Conservation (phyloP, 225 moss, liverwort and hornwort genomes). For the Polytrichum formosum region DNA sequence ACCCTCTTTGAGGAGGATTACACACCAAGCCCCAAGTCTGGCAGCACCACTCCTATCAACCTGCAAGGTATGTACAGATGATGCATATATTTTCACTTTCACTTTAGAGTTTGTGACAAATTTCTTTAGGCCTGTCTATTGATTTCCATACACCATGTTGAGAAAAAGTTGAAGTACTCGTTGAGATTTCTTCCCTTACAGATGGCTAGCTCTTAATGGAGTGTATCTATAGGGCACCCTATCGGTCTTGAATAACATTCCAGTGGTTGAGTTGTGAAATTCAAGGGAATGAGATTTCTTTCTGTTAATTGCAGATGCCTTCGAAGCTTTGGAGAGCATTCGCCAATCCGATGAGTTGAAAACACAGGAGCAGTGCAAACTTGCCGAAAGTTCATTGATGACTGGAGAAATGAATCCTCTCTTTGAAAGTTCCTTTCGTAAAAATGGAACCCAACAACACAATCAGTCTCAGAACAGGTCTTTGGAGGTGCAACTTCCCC, state of each 20-base stretch:
- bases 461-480: background rate
- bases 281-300: background rate
- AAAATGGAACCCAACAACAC: background rate
- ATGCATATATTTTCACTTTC: background rate
- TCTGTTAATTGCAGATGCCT: conserved; percentile 2
- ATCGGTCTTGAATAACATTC: no score
- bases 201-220: no score
- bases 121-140: no score
- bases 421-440: background rate
- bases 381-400: conserved; percentile 28
- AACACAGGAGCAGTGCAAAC: conserved; percentile 27
- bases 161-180: no score
- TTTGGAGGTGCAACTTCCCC: conserved; percentile 17
- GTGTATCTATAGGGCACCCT: no score
- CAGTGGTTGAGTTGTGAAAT: background rate
- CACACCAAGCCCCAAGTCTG: conserved; percentile 37
- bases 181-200: no score
- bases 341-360: conserved; percentile 23
- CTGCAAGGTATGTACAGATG: conserved; percentile 18
- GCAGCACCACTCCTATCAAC: conserved; percentile 4
- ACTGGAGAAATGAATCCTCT: conserved; percentile 8
- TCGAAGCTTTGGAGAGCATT: conserved; percentile 6
- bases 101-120: no score
- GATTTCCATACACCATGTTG: no score
- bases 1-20: conserved; percentile 52